A percentile compares a stretch with the other conserved stretches of the same genome.
Conservation (phyloP, 345 rosid genomes). For the Gossypium sturtianum region DNA sequence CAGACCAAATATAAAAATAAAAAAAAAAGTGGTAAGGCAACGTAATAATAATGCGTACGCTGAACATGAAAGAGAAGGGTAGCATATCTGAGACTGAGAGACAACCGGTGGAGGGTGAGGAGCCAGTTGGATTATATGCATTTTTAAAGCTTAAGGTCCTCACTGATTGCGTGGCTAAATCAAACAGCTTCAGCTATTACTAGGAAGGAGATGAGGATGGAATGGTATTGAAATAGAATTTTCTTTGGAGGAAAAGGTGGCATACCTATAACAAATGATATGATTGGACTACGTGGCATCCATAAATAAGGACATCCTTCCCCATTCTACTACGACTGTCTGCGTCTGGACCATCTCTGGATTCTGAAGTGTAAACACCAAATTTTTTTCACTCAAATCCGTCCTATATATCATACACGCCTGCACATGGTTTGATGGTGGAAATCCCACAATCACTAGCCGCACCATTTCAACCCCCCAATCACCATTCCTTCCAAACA, state of each 20-base stretch:
- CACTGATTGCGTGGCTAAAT: slow-evolving; percentile 23
- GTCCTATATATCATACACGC: slow-evolving; percentile 46
- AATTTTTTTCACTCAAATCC: slow-evolving; percentile 32
- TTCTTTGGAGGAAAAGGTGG: neutral
- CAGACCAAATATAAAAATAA: slow-evolving; percentile 11
- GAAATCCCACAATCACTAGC: slow-evolving; percentile 52
- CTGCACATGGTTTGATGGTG: slow-evolving; percentile 52
- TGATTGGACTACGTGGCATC: slow-evolving; percentile 60
- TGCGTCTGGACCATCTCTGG: slow-evolving; percentile 43
- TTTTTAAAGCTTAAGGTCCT: no score
- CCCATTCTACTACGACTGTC: slow-evolving; percentile 19
- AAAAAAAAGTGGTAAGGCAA: slow-evolving; percentile 2
- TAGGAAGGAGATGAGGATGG: neutral
- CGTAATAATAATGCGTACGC: neutral
- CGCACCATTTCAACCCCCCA: slow-evolving; percentile 24
- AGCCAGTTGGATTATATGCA: slow-evolving; percentile 18
- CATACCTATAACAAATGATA: slow-evolving; percentile 17
- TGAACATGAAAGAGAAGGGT: neutral
- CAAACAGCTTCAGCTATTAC: slow-evolving; percentile 18
- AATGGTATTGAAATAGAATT: slow-evolving; percentile 10
- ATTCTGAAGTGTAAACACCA: slow-evolving; percentile 48
- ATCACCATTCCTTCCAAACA: slow-evolving; percentile 17
- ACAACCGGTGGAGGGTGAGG: neutral
- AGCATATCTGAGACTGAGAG: neutral
- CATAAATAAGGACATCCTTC: slow-evolving; percentile 22